These are phyloP conservation scores for Fusarium veterinarium DNA, from an alignment of 2,329 filamentous ascomycete genomes.

Conservation along the genomic window DNA sequence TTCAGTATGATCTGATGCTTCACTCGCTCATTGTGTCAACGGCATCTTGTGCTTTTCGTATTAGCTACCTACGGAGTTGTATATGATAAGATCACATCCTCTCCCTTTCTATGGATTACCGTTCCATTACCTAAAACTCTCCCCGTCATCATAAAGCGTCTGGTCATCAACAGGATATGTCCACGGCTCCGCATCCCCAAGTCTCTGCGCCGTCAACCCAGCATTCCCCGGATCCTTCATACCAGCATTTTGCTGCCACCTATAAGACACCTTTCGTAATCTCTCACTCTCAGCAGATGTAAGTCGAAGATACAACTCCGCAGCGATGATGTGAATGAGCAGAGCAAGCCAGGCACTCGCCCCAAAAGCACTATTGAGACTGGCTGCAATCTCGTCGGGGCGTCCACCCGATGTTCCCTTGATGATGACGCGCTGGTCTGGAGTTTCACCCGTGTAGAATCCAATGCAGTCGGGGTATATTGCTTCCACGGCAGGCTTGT, in stretches of 20 bases:
- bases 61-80: neutral
- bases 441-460: slow-evolving; percentile 48
- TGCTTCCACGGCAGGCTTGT: slow-evolving; percentile 43
- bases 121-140: neutral
- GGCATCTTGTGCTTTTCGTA: neutral
- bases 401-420: slow-evolving; percentile 47
- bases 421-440: slow-evolving; percentile 40
- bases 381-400: slow-evolving; percentile 52
- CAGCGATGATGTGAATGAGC: slow-evolving; percentile 60
- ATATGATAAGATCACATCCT: neutral
- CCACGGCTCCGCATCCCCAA: slow-evolving; percentile 38
- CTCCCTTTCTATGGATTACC: neutral
- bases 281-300: slow-evolving; percentile 66
- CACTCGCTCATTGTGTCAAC: neutral
- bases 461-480: slow-evolving; percentile 59
- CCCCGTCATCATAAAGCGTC: neutral
- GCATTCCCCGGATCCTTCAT: slow-evolving; percentile 60
- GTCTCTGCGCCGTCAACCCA: slow-evolving; percentile 53
- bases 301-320: slow-evolving; percentile 61
- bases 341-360: slow-evolving; percentile 65
- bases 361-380: slow-evolving; percentile 61
- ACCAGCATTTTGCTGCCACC: slow-evolving; percentile 66
- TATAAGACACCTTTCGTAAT: slow-evolving; percentile 65
- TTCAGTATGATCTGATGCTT: neutral
- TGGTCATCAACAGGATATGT: neutral